phyloP scores from a whole-genome alignment of 345 rosid genomes.

The Brassica juncea region DNA sequence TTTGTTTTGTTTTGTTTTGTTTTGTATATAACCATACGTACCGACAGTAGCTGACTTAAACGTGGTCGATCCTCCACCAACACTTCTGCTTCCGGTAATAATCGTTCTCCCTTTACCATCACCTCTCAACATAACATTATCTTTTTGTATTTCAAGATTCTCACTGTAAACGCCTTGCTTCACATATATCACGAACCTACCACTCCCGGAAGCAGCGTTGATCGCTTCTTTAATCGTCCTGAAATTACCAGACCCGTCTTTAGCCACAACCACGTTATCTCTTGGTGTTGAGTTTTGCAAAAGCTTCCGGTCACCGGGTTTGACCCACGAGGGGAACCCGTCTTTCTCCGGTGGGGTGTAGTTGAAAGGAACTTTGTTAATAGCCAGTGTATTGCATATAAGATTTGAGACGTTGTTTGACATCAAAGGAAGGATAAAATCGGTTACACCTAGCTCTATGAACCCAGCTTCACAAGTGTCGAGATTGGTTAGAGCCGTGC shows the following conservation, averaged over 20 bases:
- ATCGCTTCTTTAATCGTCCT: constrained; percentile 66
- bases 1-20: neutral
- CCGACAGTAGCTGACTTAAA: constrained; percentile 91
- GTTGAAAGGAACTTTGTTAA: constrained; percentile 58
- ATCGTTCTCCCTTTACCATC: constrained; percentile 75
- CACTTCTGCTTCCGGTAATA: constrained; percentile 82
- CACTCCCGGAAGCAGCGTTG: constrained; percentile 60
- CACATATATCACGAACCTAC: constrained; percentile 68
- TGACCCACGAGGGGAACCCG: constrained; percentile 82
- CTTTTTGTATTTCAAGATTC: constrained; percentile 56
- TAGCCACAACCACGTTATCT: constrained; percentile 77
- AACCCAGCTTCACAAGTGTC: constrained; percentile 82
- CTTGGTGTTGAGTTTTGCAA: constrained; percentile 53
- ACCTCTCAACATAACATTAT: constrained; percentile 75
- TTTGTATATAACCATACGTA: constrained; percentile 40
- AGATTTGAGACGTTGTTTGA: constrained; percentile 76
- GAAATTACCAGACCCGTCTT: constrained; percentile 81
- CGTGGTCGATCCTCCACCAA: constrained; percentile 81
- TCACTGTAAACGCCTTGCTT: constrained; percentile 78
- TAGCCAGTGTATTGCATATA: constrained; percentile 66
- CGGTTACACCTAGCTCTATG: constrained; percentile 64
- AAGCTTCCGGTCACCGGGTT: constrained; percentile 69
- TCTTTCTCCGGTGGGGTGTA: constrained; percentile 43
- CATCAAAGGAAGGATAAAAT: constrained; percentile 60
- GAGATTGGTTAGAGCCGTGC: constrained; percentile 83